Conservation (phyloP, 805 yeast genomes). For the Cyberlindnera xishuangbannaensis region DNA sequence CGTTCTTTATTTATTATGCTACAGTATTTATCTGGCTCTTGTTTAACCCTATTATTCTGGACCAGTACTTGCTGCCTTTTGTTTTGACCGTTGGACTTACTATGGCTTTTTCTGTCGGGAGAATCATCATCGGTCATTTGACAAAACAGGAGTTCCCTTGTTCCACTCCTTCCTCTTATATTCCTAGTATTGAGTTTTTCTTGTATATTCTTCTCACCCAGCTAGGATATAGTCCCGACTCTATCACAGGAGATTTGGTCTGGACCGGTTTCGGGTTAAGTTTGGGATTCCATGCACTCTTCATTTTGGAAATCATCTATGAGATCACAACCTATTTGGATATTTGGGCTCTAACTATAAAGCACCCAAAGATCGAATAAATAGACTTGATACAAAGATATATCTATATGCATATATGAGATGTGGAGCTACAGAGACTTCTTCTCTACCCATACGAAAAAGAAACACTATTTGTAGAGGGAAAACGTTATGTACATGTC, state of each 20-base stretch:
- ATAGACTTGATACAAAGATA: background rate
- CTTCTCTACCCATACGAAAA: too few species aligned
- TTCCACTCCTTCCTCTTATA: conserved; percentile 60
- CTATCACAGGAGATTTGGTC: conserved; percentile 44
- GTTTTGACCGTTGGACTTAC: conserved; percentile 67
- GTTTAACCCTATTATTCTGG: conserved; percentile 42
- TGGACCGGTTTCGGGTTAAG: conserved; percentile 67
- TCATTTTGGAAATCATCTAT: conserved; percentile 71
- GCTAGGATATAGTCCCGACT: conserved; percentile 30
- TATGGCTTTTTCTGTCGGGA: conserved; percentile 83
- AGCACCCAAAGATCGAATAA: conserved; percentile 53
- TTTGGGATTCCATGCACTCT: conserved; percentile 60
- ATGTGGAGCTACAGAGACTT: too few species aligned
- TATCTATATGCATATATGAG: too few species aligned
- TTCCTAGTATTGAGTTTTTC: conserved; percentile 50
- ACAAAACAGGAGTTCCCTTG: conserved; percentile 75
- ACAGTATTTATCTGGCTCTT: conserved; percentile 33
- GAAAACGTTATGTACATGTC: too few species aligned
- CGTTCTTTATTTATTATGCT: conserved; percentile 44
- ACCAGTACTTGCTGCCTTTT: conserved; percentile 44
- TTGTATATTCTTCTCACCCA: conserved; percentile 20
- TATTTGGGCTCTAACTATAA: conserved; percentile 79
- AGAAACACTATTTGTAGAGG: too few species aligned
- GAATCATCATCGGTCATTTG: conserved; percentile 82
- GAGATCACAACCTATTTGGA: conserved; percentile 78